These are phyloP conservation scores for Tetragonia tetragonoides DNA, from an alignment of 148 eudicot species.

Conservation along the genomic window DNA sequence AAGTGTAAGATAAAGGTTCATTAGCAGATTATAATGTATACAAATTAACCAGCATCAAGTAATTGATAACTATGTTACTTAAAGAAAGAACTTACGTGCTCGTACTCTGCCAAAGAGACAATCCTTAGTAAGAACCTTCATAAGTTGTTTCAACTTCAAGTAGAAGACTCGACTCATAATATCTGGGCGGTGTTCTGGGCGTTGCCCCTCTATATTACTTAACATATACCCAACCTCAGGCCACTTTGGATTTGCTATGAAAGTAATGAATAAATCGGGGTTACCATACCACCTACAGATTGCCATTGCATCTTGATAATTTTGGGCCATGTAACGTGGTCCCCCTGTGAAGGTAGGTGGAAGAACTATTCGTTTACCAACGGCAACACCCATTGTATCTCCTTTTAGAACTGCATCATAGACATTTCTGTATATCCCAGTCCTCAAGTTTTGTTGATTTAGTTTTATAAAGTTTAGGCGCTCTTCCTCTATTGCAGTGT, in stretches of 20 bases:
- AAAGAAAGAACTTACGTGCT: not conserved
- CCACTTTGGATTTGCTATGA: not conserved
- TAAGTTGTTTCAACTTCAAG: not conserved
- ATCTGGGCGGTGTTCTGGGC: not conserved
- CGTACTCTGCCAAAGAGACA: not conserved
- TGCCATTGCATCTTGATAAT: constrained; percentile 3
- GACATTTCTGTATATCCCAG: no score
- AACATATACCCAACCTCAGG: not conserved
- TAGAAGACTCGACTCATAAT: not conserved
- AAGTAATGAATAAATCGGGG: no score
- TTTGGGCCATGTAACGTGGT: not conserved
- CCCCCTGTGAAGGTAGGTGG: not conserved
- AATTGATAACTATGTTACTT: no score
- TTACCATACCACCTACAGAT: not conserved
- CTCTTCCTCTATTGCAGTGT: no score
- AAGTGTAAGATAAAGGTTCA: no score
- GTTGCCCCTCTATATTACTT: not conserved
- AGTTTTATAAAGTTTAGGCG: no score
- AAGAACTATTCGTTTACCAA: not conserved
- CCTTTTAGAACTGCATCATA: no score
- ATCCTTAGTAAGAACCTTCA: not conserved
- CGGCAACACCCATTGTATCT: not conserved
- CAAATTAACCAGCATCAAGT: no score
- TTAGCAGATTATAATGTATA: no score
- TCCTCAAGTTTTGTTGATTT: no score